Percentiles rank a stretch among this genome's conserved stretches.
Conservation (phyloP, 805 yeast species). For the Saturnispora quitensis region DNA sequence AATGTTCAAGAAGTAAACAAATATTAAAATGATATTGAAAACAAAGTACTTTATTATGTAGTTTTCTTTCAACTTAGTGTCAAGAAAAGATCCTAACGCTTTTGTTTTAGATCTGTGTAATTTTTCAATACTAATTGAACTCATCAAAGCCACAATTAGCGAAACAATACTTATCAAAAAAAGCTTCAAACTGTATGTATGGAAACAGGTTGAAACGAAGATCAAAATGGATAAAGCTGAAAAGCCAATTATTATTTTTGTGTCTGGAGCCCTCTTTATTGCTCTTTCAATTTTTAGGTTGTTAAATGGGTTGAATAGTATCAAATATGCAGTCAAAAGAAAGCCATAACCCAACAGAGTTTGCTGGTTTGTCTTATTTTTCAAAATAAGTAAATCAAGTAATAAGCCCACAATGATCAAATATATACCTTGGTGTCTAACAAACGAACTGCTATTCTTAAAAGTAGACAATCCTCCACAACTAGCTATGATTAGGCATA, state of each 20-base stretch:
- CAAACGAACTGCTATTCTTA: background rate
- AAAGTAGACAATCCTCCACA: constrained; percentile 10
- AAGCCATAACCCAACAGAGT: constrained; percentile 7
- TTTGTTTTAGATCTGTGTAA: constrained; percentile 8
- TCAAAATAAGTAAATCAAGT: background rate
- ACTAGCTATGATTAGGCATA: constrained; percentile 12
- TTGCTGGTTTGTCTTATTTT: background rate
- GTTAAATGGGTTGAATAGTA: constrained; percentile 4
- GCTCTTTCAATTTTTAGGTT: background rate
- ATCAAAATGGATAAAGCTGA: constrained; percentile 2
- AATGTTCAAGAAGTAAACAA: constrained; percentile 11
- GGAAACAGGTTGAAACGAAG: constrained; percentile 9
- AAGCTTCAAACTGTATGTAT: constrained; percentile 23
- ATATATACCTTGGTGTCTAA: constrained; percentile 14
- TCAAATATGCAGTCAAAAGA: constrained; percentile 2
- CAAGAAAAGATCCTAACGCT: constrained; percentile 14
- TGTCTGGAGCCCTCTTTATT: constrained; percentile 1
- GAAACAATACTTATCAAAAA: constrained; percentile 25
- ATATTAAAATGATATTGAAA: constrained; percentile 10
- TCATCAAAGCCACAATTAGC: constrained; percentile 19
- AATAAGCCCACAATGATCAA: constrained; percentile 7
- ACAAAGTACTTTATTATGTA: constrained; percentile 20
- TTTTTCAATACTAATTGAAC: constrained; percentile 22
- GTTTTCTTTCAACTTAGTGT: constrained; percentile 18
- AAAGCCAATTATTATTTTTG: background rate